phyloP scores from a whole-genome alignment of 2,329 filamentous ascomycete genomes.

The Cladosporium sp. region DNA sequence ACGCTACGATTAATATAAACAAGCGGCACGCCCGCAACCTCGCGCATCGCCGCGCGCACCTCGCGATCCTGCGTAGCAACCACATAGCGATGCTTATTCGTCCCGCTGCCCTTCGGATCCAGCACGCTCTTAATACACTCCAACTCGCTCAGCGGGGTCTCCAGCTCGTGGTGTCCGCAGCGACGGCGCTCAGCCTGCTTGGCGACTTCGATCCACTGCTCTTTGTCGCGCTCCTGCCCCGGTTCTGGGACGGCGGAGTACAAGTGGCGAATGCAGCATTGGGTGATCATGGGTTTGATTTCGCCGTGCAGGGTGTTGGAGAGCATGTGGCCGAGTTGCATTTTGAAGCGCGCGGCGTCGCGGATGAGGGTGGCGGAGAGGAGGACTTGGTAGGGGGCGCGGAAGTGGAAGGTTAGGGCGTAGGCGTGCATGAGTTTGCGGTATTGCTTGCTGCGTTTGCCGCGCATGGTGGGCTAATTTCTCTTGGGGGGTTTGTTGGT shows the following conservation, averaged over 20 bases:
- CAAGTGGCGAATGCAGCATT: conserved; percentile 77
- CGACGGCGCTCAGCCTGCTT: conserved; percentile 74
- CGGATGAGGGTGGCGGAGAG: conserved; percentile 83
- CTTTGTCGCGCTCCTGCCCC: conserved; percentile 38
- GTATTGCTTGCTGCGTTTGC: conserved; percentile 71
- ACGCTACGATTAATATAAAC: conserved; percentile 79
- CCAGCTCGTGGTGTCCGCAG: conserved; percentile 75
- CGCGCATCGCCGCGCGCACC: conserved; percentile 63
- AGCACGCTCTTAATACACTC: conserved; percentile 76
- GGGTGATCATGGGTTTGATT: conserved; percentile 82
- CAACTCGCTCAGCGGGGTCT: conserved; percentile 66
- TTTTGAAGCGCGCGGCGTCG: conserved; percentile 80
- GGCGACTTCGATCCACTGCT: conserved; percentile 68
- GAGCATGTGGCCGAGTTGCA: conserved; percentile 77
- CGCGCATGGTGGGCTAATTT: conserved; percentile 57
- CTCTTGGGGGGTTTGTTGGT: neutral
- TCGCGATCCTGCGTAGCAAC: conserved; percentile 72
- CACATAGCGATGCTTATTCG: conserved; percentile 78
- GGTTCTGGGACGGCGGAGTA: conserved; percentile 51
- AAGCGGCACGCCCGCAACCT: conserved; percentile 70
- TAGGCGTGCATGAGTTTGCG: conserved; percentile 94
- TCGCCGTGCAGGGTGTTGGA: conserved; percentile 83
- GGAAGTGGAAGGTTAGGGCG: conserved; percentile 82
- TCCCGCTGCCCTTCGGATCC: conserved; percentile 69
- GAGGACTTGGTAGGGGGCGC: conserved; percentile 90